Base-by-base conservation (phyloP, 352 stramenopile species). In the Saprolegnia diclina region DNA sequence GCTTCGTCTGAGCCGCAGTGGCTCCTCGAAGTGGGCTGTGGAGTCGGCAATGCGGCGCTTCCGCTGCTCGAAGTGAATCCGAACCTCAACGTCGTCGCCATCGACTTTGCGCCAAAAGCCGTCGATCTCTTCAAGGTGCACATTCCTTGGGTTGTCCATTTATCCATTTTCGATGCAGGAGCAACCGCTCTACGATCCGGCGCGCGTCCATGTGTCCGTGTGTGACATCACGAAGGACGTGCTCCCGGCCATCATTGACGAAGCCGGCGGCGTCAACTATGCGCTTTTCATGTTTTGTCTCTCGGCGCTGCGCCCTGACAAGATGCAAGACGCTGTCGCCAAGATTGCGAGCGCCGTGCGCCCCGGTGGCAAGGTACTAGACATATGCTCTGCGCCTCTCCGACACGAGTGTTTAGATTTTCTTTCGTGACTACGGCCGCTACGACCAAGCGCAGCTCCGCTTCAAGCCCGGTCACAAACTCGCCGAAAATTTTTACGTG, bases 371-470 rank as follows among this genome's bases (percentile, higher is more conserved):
- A 92, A 91, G 62, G 74, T 94, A n/a, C n/a, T n/a, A 16, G 45
- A 21, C 13, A 0, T 11, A 18, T n/a, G 29, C 29, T 35, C 5
- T 5, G 29, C 29, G 2, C 29, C 5, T 2, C 29, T 35, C 29
- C 56, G 54, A 13, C 9, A 22, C 13, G 11, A 45, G 32, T 48
- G 32, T 11, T n/a, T 53, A 57, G 62, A 68, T 61, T 6, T 92
- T 99, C 59, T 92, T 99, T 77, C 84, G 94, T 45, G 96, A 99
- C 80, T 99, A 98, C 75, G 96, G 94, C 0, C 81, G 94, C 45
- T 98, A 95, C 64, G 95, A 99, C 76, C 91, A 98, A 73, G 94
- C 93, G 7, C 95, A 98, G 80, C 80, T 98, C 64, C 93, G 96
- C 66, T 94, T 98, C 74, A 80, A 83, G 14, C 64, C 81, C 16